Base-by-base conservation (phyloP, 495 filamentous ascomycete species). In the Penicillium ochrochloron region DNA sequence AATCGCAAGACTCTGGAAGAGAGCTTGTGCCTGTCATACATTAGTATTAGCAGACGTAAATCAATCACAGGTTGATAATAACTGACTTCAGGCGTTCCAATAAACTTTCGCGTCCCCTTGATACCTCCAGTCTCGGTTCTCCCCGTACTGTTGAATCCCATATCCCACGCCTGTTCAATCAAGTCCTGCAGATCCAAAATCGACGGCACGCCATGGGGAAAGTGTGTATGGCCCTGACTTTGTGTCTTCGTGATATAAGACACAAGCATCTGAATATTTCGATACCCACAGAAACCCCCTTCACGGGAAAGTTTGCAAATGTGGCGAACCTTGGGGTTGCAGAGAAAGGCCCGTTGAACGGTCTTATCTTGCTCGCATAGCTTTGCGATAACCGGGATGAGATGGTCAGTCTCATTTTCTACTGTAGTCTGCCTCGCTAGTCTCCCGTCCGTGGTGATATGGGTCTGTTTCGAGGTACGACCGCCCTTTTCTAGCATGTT, bases 231-330 rank as follows among this genome's bases (percentile, higher is more conserved):
- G 5, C 90, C 91, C 17, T 80, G 76, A 27, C 79, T 78, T 44
- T 80, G 71, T 9, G 86, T 75, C 34, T 83, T 82, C 54, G 85
- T 83, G 37, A 98, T 85, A 72, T 91, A 94, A 3, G 93, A 94
- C 19, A 89, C 79, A 62, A 97, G 71, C 92, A 97, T 96, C 70
- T 99, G 95, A 44, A 97, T 97, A 73, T 97, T 99, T 11, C 95
- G 84, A 70, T 97, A 99, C n/a, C 95, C 95, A 76, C 95, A 99
- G 77, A 98, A 99, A 1, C 92, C 92, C 37, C 94, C 90, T 76
- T 97, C 93, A 39, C 80, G 84, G 11, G 82, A 82, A 41, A 97
- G 81, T 68, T 97, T 97, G 53, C 89, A 89, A 19, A 99, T 84
- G 71, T 97, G 94, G 41, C 86, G 85, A 1, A 92, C 89, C 31